Base-by-base conservation (phyloP, 352 stramenopile species). In the Blastocystis hominis region DNA sequence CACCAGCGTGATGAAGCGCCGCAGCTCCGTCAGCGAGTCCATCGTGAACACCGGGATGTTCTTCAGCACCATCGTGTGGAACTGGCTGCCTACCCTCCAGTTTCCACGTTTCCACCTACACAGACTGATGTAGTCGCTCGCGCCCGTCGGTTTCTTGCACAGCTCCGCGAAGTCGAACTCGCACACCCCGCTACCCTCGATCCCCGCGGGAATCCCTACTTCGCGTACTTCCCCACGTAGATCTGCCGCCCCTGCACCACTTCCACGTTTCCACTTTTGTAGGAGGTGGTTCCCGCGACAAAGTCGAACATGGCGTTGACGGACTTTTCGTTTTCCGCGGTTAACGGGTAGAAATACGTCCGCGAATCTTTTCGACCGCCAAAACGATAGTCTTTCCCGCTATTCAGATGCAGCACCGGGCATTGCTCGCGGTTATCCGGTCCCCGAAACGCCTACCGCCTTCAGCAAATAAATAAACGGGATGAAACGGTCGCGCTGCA, bases 1-100 rank as follows among this genome's bases (percentile, higher is more conserved):
- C 62, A 98, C 91, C 0, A 98, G 91, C 62, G 96, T 93, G 89
- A 98, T 98, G 90, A 98, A 98, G 56, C 96, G 92, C 42, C 95
- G 91, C n/a, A 94, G 93, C 88, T 91, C 91, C 89, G 98, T 93
- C 80, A 97, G 94, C 54, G 94, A 89, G 15, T 92, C 89, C 90
- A 97, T 92, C 13, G 92, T 92, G 13, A 97, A 88, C 13, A 89
- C 72, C 2, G 95, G 94, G 88, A 98, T 93, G 76, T 93, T 86
- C 42, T 94, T 90, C 3, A 98, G 87, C 78, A 97, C 92, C 7
- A 98, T 89, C 0, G 94, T 93, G 86, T 94, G 91, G 90, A 98
- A 98, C 53, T 92, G 90, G 68, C 95, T 91, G 6, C 72, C 72
- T 84, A 68, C 20, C 30, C 38, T 30, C 68, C 46, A 66, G 4